These are phyloP conservation scores for Andrographis paniculata DNA, from an alignment of 305 asterid species.

Conservation along the genomic window DNA sequence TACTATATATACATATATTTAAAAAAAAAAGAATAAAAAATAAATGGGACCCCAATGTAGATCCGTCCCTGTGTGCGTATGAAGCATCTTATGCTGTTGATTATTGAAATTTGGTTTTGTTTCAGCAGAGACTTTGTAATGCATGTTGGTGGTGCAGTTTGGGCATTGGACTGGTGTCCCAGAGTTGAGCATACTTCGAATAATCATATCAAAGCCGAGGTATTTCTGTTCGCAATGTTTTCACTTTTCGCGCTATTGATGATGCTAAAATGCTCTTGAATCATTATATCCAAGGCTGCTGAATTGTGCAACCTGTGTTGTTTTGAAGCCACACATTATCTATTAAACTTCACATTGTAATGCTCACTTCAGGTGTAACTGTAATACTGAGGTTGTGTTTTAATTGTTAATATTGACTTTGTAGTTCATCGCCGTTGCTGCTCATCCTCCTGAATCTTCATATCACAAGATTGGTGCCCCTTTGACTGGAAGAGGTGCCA, in stretches of 20 bases:
- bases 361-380: constrained; percentile 20
- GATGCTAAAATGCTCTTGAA: background rate
- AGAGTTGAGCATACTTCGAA: constrained; percentile 35
- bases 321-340: constrained; percentile 2
- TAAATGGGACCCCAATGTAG: too few relatives aligned
- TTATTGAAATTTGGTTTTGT: constrained; percentile 15
- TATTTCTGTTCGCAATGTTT: constrained; percentile 20
- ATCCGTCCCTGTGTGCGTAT: too few relatives aligned
- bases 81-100: constrained; percentile 5
- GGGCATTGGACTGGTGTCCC: constrained; percentile 99
- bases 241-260: constrained; percentile 7
- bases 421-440: constrained; percentile 90
- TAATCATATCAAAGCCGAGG: constrained; percentile 50
- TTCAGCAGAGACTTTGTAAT: constrained; percentile 77
- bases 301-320: constrained; percentile 4
- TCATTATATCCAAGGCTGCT: background rate
- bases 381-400: background rate
- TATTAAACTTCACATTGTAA: constrained; percentile 14
- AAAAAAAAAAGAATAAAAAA: too few relatives aligned
- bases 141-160: constrained; percentile 82
- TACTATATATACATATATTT: too few relatives aligned
- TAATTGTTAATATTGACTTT: constrained; percentile 19
- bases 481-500: constrained; percentile 70
- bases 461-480: constrained; percentile 80
- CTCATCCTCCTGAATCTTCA: constrained; percentile 85